A percentile compares a stretch with the other conserved stretches of the same genome.
Evolutionary conservation across 305 asterid species (phyloP).

Genomic region (Fraxinus floribunda): DNA sequence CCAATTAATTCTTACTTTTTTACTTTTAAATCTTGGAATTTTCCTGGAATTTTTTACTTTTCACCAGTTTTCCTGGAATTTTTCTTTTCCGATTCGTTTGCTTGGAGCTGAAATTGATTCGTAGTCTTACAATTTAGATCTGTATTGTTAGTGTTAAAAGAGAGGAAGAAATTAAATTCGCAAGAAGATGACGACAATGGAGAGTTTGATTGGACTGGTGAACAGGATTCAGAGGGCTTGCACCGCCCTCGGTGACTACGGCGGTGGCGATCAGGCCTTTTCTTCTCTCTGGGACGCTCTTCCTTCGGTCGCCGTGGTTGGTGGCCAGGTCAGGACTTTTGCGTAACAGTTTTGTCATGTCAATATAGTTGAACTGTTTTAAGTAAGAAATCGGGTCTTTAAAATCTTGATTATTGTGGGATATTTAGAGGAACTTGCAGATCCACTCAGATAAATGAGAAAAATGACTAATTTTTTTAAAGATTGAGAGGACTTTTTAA

Average conservation of each 20-base stretch:
- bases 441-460: conserved; percentile 26
- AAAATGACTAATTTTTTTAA: not conserved
- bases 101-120: conserved; percentile 14
- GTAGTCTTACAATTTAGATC: conserved; percentile 11
- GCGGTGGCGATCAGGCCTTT: conserved; percentile 68
- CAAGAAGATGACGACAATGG: conserved; percentile 70
- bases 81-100: not conserved
- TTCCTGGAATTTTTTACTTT: too few relatives aligned
- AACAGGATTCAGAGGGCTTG: conserved; percentile 92
- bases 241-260: conserved; percentile 88
- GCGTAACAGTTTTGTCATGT: not conserved
- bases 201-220: conserved; percentile 88
- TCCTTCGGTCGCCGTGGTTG: conserved; percentile 96
- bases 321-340: conserved; percentile 69
- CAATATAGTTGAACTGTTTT: not conserved
- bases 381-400: not conserved
- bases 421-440: conserved; percentile 28
- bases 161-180: conserved; percentile 15
- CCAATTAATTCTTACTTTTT: conserved; percentile 1
- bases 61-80: not conserved
- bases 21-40: conserved; percentile 17
- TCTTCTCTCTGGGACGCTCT: conserved; percentile 95
- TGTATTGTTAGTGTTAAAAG: conserved; percentile 10
- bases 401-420: conserved; percentile 3
- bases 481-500: not conserved